These are phyloP conservation scores for Aquilaria sinensis DNA, from an alignment of 345 rosid species.

Conservation along the genomic window DNA sequence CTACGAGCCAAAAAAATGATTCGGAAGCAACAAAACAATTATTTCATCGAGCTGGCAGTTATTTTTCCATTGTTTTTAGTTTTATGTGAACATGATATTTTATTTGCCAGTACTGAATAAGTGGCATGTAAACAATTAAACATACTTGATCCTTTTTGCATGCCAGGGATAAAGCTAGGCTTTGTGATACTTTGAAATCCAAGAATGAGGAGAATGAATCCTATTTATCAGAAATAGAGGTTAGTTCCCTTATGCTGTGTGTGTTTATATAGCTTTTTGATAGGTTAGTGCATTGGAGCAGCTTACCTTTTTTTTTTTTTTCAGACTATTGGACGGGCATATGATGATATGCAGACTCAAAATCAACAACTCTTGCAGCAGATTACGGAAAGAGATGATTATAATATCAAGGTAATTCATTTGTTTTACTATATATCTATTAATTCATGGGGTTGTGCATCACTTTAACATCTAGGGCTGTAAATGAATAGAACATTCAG, in stretches of 20 bases:
- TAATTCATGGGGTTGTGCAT: neutral
- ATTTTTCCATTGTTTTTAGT: neutral
- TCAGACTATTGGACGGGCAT: constrained; percentile 91
- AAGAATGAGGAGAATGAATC: constrained; percentile 90
- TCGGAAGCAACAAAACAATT: no score
- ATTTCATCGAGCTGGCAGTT: no score
- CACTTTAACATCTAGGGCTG: neutral
- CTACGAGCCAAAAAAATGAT: no score
- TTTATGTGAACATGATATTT: neutral
- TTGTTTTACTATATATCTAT: constrained; percentile 8
- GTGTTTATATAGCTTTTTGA: constrained; percentile 21
- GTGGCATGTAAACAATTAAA: no score
- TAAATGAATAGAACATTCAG: no score
- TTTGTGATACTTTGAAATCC: constrained; percentile 69
- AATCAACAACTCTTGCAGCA: constrained; percentile 95
- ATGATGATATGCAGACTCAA: constrained; percentile 93
- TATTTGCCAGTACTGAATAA: neutral
- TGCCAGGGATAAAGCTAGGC: constrained; percentile 57
- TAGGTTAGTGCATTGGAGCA: constrained; percentile 9
- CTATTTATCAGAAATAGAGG: constrained; percentile 93
- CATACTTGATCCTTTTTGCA: neutral
- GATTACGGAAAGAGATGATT: constrained; percentile 94
- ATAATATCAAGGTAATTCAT: constrained; percentile 79
- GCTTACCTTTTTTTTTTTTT: constrained; percentile 22
- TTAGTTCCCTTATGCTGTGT: constrained; percentile 21